Base-by-base conservation (phyloP, 495 filamentous ascomycete genomes). In the Penicillium lagena region DNA sequence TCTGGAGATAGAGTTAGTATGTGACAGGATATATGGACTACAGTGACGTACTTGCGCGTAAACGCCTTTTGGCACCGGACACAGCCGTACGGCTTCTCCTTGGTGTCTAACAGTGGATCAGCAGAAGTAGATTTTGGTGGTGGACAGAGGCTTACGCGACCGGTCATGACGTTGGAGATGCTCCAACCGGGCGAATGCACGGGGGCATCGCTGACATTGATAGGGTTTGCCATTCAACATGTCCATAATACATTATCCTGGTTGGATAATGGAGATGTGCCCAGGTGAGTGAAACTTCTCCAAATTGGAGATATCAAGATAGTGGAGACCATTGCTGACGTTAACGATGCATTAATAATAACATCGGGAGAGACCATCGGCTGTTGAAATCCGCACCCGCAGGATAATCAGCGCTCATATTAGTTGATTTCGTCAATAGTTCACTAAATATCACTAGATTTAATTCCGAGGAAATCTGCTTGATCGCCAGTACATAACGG, bases 121-220 rank as follows among this genome's bases (percentile, higher is more conserved):
- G 22, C 22, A 22, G 22, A 22, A 22, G 6, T 6, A 0, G 22
- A 22, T 22, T 22, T 22, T 2, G 22, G 3, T 4, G 22, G 22
- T 22, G 22, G 22, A 6, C 22, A 22, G 4, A 22, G 22, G 0
- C 54, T 37, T 63, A 71, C 68, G 68, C n/a, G 64, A 69, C 33
- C 68, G 62, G 46, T 71, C 63, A 45, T 71, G 68, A 12, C 68
- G 60, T 50, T 69, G 66, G 13, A 71, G 55, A 62, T 71, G 68
- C 40, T 71, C 68, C 17, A 68, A 43, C 10, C 68, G 64, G 13
- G 68, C 62, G 44, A 71, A 71, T 27, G 59, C 43, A 30, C 59
- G 51, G 0, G 60, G 42, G 39, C 68, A 71, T 46, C 64, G 56
- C 11, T 60, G 59, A 22, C 68, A 71, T 30, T 70, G 58, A 45